Base-by-base conservation (phyloP, 192 early-diverging fungal species). In the Coemansia sp. region DNA sequence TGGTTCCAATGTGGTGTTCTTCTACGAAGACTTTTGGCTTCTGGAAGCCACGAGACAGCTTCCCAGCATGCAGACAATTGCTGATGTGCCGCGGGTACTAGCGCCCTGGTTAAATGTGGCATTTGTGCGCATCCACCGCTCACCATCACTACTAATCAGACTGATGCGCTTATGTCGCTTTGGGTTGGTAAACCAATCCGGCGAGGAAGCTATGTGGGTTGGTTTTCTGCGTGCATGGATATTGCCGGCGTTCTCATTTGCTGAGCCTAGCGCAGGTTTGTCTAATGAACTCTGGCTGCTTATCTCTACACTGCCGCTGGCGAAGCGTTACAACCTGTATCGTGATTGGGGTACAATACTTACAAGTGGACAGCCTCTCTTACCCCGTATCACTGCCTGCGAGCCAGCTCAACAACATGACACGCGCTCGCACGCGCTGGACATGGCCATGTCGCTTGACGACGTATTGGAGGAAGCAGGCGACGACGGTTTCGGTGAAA, bases 261-360 rank as follows among this genome's bases (percentile, higher is more conserved):
- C 70, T 17, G 20, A 31, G 32, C 64, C 74, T 10, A 73, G 70
- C 17, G 74, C 79, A 11, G 79, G 67, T 0, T 29, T 82, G 36
- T 82, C 79, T 1, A 82, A 82, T 54, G 79, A 82, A 64, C 64
- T 82, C 14, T 82, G 79, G 79, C 51, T 67, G 29, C 61, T 82
- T 10, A 55, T 82, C 0, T 76, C 74, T 3, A n/a, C 22, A 21
- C 22, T 82, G 50, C 70, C 74, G 20, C 36, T 68, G 23, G 57
- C 51, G 39, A 66, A 70, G 56, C 79, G 79, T 25, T 73, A 73
- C 64, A 61, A 54, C 29, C 36, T 82, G 32, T 82, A 82, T 39
- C 36, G 51, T 23, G 61, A 72, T 19, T 82, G 79, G 79, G 66
- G 66, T 25, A 29, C 58, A 9, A 50, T 82, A 5, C 52, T 82